A percentile compares a stretch with the other conserved stretches of the same genome.
Conservation (phyloP, 768 basidiomycete genomes). For the Phylloporus sp. region DNA sequence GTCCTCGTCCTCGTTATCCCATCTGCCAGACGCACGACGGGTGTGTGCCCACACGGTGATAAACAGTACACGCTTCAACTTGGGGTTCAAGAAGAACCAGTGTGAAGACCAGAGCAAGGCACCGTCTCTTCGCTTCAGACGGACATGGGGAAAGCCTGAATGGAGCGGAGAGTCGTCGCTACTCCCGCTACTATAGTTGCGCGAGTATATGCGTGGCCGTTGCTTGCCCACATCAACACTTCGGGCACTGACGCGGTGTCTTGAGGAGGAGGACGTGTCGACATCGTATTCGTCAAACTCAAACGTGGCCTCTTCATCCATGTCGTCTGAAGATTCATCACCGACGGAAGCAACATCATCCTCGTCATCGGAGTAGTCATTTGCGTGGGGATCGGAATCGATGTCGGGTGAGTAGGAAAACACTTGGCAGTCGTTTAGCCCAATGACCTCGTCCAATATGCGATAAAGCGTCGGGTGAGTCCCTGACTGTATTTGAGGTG, state of each 20-base stretch:
- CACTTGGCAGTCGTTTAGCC: slow-evolving; percentile 89
- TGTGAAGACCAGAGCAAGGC: slow-evolving; percentile 93
- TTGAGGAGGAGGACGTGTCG: slow-evolving; percentile 42
- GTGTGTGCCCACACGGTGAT: slow-evolving; percentile 89
- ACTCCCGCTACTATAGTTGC: slow-evolving; percentile 35
- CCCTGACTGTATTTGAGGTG: slow-evolving; percentile 70
- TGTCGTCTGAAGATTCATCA: slow-evolving; percentile 67
- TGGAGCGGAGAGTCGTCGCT: slow-evolving; percentile 29
- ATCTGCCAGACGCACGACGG: slow-evolving; percentile 50
- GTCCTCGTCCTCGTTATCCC: slow-evolving; percentile 50
- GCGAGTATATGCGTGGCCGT: slow-evolving; percentile 12
- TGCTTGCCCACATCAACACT: slow-evolving; percentile 1
- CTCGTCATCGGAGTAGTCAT: slow-evolving; percentile 75
- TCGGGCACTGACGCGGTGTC: slow-evolving; percentile 9
- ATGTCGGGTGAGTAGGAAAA: slow-evolving; percentile 92
- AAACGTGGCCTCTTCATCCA: slow-evolving; percentile 72
- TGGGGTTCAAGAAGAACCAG: slow-evolving; percentile 95
- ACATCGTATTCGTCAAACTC: slow-evolving; percentile 79
- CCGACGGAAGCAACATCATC: slow-evolving; percentile 64
- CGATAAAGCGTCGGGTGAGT: slow-evolving; percentile 88
- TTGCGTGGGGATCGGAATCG: slow-evolving; percentile 91
- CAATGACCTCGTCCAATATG: slow-evolving; percentile 85
- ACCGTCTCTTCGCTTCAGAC: slow-evolving; percentile 57
- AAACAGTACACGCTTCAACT: slow-evolving; percentile 88
- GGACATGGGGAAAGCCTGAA: slow-evolving; percentile 44